Percentiles rank a stretch among this genome's conserved stretches.
Conservation (phyloP, 495 filamentous ascomycete genomes). For the Elasticomyces elasticus region DNA sequence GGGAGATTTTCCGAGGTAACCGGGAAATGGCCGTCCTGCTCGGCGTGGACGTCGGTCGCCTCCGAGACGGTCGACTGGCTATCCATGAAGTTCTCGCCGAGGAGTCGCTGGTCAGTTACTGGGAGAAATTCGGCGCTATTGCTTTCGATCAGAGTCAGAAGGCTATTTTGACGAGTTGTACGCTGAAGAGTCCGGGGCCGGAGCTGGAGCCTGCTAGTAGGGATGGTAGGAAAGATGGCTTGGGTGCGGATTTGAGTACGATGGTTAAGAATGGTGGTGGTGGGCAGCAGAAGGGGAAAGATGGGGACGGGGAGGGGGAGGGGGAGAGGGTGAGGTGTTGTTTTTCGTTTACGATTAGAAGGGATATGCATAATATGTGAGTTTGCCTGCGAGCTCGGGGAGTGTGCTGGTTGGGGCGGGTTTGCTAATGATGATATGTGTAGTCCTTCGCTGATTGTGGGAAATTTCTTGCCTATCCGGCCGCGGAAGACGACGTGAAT, state of each 20-base stretch:
- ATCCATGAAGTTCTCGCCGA: slow-evolving; percentile 94
- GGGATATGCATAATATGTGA: slow-evolving; percentile 95
- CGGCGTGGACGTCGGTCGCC: slow-evolving; percentile 76
- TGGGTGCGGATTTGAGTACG: not conserved
- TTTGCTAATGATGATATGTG: not conserved
- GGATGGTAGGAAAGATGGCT: slow-evolving; percentile 45
- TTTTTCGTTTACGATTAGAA: slow-evolving; percentile 91
- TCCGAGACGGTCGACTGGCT: slow-evolving; percentile 88
- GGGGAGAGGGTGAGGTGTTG: slow-evolving; percentile 79
- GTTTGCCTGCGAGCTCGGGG: too few species aligned
- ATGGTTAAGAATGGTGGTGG: slow-evolving; percentile 45
- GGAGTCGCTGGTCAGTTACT: slow-evolving; percentile 89
- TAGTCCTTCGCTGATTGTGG: slow-evolving; percentile 88
- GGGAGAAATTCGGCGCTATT: slow-evolving; percentile 98
- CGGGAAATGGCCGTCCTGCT: slow-evolving; percentile 98
- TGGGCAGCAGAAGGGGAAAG: not conserved
- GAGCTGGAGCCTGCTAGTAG: slow-evolving; percentile 40
- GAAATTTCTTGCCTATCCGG: slow-evolving; percentile 81
- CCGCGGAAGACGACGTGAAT: too few species aligned
- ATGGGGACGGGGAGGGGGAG: slow-evolving; percentile 49
- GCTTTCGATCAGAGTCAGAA: slow-evolving; percentile 95
- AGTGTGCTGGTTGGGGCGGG: too few species aligned
- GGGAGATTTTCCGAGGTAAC: slow-evolving; percentile 95
- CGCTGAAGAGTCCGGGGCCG: slow-evolving; percentile 71
- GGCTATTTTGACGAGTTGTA: slow-evolving; percentile 89